phyloP scores from a whole-genome alignment of 495 filamentous ascomycete species.

The Talaromyces wortmannii region DNA sequence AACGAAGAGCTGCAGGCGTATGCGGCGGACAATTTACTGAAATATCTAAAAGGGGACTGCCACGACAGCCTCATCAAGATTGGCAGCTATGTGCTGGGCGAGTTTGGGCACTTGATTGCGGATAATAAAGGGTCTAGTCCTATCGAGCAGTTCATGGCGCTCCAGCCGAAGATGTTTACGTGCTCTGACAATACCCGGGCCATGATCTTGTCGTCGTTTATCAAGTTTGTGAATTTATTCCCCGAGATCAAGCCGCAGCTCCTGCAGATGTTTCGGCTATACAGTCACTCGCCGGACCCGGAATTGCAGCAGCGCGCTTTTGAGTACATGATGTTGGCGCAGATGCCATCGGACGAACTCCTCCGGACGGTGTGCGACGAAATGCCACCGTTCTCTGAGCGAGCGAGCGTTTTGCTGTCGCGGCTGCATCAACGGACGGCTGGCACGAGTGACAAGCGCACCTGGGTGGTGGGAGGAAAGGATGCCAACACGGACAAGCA shows the following conservation, averaged over 20 bases:
- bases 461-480: constrained; percentile 93
- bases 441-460: constrained; percentile 84
- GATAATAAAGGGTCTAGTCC: constrained; percentile 89
- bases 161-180: constrained; percentile 83
- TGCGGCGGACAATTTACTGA: constrained; percentile 83
- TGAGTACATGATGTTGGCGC: constrained; percentile 87
- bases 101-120: constrained; percentile 97
- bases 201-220: constrained; percentile 88
- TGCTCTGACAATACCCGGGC: constrained; percentile 85
- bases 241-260: constrained; percentile 98
- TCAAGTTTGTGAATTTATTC: constrained; percentile 98
- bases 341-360: constrained; percentile 81
- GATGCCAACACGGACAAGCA: constrained; percentile 78
- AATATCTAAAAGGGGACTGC: constrained; percentile 86
- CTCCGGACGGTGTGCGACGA: constrained; percentile 96
- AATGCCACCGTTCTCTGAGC: constrained; percentile 97
- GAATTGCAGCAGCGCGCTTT: constrained; percentile 95
- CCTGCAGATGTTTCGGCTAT: constrained; percentile 79
- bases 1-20: constrained; percentile 98
- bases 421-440: constrained; percentile 90
- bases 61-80: constrained; percentile 98
- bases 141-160: constrained; percentile 93
- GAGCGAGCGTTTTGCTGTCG: constrained; percentile 84
- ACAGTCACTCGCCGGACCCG: constrained; percentile 91
- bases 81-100: constrained; percentile 89